Conservation (phyloP, 768 basidiomycete genomes). For the Vishniacozyma victoriae region DNA sequence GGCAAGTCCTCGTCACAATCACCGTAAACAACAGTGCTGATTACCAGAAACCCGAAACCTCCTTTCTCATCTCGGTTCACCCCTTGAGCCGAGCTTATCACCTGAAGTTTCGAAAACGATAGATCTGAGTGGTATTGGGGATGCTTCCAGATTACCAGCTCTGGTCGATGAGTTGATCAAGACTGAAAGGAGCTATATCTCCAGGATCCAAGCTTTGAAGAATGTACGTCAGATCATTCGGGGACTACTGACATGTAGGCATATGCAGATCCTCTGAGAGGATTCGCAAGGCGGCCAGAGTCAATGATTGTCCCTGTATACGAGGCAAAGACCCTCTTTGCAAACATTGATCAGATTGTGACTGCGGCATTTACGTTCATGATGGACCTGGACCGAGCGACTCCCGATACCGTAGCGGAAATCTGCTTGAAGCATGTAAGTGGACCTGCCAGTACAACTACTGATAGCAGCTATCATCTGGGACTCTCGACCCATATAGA, state of each 20-base stretch:
- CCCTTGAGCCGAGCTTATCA: slow-evolving; percentile 21
- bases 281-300: slow-evolving; percentile 74
- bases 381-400: slow-evolving; percentile 65
- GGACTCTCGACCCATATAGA: slow-evolving; percentile 84
- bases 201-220: slow-evolving; percentile 73
- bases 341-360: slow-evolving; percentile 83
- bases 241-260: slow-evolving; percentile 48
- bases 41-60: slow-evolving; percentile 38
- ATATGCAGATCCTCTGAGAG: slow-evolving; percentile 85
- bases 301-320: slow-evolving; percentile 82
- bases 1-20: slow-evolving; percentile 21
- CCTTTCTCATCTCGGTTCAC: slow-evolving; percentile 31
- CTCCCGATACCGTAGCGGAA: slow-evolving; percentile 68
- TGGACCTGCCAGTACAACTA: slow-evolving; percentile 1
- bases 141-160: slow-evolving; percentile 55
- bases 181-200: slow-evolving; percentile 85
- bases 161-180: slow-evolving; percentile 79
- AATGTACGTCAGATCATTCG: slow-evolving; percentile 35
- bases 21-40: background rate
- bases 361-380: slow-evolving; percentile 86
- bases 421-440: slow-evolving; percentile 68
- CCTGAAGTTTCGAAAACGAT: too few species aligned
- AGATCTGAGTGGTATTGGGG: too few species aligned
- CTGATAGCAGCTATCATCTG: background rate
- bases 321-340: slow-evolving; percentile 88